Evolutionary conservation across 306 rosid species (phyloP), one percentile per base, ranked within the genome.

Genomic region (Trifolium dubium): DNA sequence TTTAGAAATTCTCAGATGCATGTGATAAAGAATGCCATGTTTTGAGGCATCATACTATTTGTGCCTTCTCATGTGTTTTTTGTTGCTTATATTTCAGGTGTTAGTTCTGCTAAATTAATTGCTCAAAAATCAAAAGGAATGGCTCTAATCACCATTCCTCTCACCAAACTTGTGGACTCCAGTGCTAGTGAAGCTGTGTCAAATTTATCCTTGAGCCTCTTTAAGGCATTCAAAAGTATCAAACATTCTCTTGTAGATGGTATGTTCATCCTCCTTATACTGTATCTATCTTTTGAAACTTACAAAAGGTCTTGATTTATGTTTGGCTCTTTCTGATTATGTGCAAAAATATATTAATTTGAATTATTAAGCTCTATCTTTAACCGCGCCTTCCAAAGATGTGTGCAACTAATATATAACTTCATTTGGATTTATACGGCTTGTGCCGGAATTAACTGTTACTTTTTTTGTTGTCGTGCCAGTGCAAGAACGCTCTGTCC

Each of bases 101-200:
- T 79, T 72, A 80, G 84, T 44, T 5, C 10, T 74, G 97, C 85
- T 60, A 93, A 85, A 82, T 82, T 93, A 67, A 82, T 84, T 72
- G 88, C 91, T 79, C 96, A 93, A 84, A 91, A 88, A 81, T 86
- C 89, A 34, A 93, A 91, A 83, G 97, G 96, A 63, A 85, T 93
- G 98, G 97, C 98, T 18, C 74, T 84, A 28, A 88, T 91, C 49
- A 83, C 89, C 78, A 80, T 91, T 80, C 76, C 88, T 71, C 94
- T 93, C 56, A 72, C 84, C 54, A 89, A 85, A 83, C 90, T 93
- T 66, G 54, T 70, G 70, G 94, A 80, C 44, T 73, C 87, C 59
- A 83, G 87, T 78, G 97, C 92, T 49, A 74, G 71, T 69, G 88
- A 86, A 59, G 90, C 90, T 32, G 79, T 78, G 79, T 82, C 90